phyloP scores from a whole-genome alignment of 345 rosid genomes.

The Arabidopsis suecica region DNA sequence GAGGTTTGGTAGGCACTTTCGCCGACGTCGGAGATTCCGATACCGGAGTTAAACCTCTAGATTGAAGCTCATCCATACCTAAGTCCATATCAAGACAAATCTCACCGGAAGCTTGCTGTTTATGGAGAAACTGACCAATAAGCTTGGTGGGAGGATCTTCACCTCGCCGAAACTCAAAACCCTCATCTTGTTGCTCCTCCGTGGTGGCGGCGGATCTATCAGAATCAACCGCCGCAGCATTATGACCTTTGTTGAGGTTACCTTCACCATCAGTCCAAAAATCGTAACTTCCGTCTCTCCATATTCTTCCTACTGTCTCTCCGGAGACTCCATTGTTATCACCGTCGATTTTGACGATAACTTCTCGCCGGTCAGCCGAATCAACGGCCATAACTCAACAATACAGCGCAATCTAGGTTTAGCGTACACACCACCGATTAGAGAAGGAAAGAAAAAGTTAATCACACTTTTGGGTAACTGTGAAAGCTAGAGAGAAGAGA shows the following conservation, averaged over 20 bases:
- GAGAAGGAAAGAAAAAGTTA: background rate
- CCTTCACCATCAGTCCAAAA: slow-evolving; percentile 52
- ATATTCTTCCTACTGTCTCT: slow-evolving; percentile 41
- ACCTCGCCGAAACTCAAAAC: slow-evolving; percentile 48
- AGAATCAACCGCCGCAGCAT: slow-evolving; percentile 13
- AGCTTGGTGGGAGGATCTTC: slow-evolving; percentile 55
- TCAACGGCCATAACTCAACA: slow-evolving; percentile 48
- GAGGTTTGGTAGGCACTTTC: background rate
- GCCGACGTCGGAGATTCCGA: slow-evolving; percentile 37
- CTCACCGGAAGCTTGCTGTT: slow-evolving; percentile 60
- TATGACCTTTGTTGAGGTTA: slow-evolving; percentile 26
- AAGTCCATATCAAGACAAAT: slow-evolving; percentile 56
- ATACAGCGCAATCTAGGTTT: background rate
- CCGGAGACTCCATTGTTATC: slow-evolving; percentile 31
- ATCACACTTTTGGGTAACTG: slow-evolving; percentile 38
- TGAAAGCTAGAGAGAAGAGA: slow-evolving; percentile 23
- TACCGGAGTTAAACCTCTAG: slow-evolving; percentile 43
- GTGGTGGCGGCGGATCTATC: slow-evolving; percentile 25
- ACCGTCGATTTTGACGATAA: slow-evolving; percentile 49
- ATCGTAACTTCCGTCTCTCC: slow-evolving; percentile 77
- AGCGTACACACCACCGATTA: slow-evolving; percentile 25
- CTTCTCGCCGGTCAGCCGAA: slow-evolving; percentile 50
- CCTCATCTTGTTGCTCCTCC: slow-evolving; percentile 10
- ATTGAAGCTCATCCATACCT: slow-evolving; percentile 53
- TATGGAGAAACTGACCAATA: slow-evolving; percentile 58